phyloP scores from a whole-genome alignment of 2,329 filamentous ascomycete species.

The Pestalotiopsis sp. region DNA sequence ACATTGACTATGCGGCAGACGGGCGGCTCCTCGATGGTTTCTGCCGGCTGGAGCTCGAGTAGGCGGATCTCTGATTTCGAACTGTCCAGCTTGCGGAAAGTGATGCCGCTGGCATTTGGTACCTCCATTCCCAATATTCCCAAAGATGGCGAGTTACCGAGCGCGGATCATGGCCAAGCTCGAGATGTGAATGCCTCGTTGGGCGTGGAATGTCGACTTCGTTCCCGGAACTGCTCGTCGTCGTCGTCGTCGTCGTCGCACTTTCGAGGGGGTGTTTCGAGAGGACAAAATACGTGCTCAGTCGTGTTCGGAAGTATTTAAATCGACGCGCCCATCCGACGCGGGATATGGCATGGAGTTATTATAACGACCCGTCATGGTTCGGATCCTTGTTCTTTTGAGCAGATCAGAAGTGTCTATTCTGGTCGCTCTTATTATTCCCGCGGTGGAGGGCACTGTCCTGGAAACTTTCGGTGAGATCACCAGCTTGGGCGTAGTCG shows the following conservation, averaged over 20 bases:
- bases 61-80: slow-evolving; percentile 8
- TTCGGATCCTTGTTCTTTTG: neutral
- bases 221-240: neutral
- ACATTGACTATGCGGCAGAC: slow-evolving; percentile 9
- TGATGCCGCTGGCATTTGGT: neutral
- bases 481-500: neutral
- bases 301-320: neutral
- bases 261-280: neutral
- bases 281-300: neutral
- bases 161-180: neutral
- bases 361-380: neutral
- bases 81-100: slow-evolving; percentile 5
- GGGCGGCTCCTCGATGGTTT: neutral
- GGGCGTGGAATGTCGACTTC: too few species aligned
- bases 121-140: slow-evolving; percentile 5
- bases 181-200: neutral
- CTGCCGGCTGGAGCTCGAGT: slow-evolving; percentile 10
- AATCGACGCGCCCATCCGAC: neutral
- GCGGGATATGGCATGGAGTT: neutral
- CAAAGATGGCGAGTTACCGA: neutral
- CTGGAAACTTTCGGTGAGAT: neutral
- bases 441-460: neutral
- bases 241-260: neutral
- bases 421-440: neutral
- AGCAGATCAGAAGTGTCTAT: neutral